Conservation (phyloP, 225 moss, liverwort and hornwort species). For the Pseudoscleropodium purum region DNA sequence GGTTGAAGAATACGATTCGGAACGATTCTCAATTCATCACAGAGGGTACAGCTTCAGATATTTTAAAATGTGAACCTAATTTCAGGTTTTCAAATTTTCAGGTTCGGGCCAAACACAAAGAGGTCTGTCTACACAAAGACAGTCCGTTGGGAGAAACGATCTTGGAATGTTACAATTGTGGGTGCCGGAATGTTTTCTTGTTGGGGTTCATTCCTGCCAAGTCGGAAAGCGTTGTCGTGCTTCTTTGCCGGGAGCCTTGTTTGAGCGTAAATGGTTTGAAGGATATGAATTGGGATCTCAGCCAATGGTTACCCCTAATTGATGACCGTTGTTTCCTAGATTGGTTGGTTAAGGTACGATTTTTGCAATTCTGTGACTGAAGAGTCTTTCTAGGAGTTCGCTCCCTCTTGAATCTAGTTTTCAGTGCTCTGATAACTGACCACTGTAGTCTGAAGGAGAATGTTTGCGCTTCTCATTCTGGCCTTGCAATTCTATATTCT, state of each 20-base stretch:
- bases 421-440: neutral
- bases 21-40: neutral
- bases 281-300: constrained; percentile 64
- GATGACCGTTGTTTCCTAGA: constrained; percentile 56
- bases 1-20: neutral
- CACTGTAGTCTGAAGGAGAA: neutral
- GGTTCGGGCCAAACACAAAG: constrained; percentile 99
- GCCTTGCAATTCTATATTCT: neutral
- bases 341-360: constrained; percentile 55
- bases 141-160: constrained; percentile 68
- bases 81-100: constrained; percentile 15
- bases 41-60: neutral
- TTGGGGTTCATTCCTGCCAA: constrained; percentile 86
- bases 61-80: neutral
- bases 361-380: neutral
- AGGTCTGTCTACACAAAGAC: constrained; percentile 68
- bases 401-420: neutral
- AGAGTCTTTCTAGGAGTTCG: neutral
- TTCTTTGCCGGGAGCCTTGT: constrained; percentile 55
- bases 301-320: constrained; percentile 86
- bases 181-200: constrained; percentile 65
- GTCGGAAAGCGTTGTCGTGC: constrained; percentile 58
- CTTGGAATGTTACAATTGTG: constrained; percentile 83
- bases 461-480: neutral
- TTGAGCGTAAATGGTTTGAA: constrained; percentile 59